phyloP scores from a whole-genome alignment of 2,329 filamentous ascomycete genomes.

The Paramyrothecium roridum region DNA sequence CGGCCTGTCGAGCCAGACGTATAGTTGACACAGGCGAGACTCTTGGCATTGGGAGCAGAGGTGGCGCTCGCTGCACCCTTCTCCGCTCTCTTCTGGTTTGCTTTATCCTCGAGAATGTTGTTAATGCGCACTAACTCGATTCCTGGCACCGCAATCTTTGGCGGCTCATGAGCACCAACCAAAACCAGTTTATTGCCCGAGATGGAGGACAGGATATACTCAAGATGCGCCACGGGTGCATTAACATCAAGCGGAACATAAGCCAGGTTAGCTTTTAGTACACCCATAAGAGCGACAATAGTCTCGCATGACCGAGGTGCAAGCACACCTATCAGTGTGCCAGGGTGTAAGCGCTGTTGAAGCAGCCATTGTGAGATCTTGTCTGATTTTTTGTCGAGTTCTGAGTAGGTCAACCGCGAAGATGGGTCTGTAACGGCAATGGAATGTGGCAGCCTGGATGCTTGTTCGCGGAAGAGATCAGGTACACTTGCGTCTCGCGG shows the following conservation, averaged over 20 bases:
- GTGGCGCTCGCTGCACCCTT: not conserved
- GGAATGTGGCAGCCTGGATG: not conserved
- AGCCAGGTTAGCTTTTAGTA: constrained; percentile 10
- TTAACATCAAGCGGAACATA: constrained; percentile 12
- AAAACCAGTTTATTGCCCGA: constrained; percentile 1
- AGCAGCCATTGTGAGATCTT: constrained; percentile 3
- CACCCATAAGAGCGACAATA: constrained; percentile 7
- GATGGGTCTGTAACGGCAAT: constrained; percentile 6
- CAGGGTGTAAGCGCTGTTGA: not conserved
- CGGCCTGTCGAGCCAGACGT: constrained; percentile 4
- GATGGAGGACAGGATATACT: constrained; percentile 7
- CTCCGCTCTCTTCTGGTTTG: not conserved
- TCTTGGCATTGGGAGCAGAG: not conserved
- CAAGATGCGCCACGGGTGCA: constrained; percentile 5
- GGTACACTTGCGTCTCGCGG: constrained; percentile 8
- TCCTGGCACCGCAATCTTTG: not conserved
- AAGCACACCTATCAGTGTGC: constrained; percentile 7
- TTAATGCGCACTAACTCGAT: not conserved
- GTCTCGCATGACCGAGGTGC: constrained; percentile 9
- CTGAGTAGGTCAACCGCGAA: constrained; percentile 2
- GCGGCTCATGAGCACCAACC: not conserved
- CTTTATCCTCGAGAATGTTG: not conserved
- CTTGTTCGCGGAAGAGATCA: constrained; percentile 5
- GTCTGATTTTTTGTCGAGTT: constrained; percentile 4
- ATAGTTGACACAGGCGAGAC: constrained; percentile 3